These are phyloP conservation scores for Talaromyces sp. DNA, from an alignment of 2,329 filamentous ascomycete species.

Conservation along the genomic window DNA sequence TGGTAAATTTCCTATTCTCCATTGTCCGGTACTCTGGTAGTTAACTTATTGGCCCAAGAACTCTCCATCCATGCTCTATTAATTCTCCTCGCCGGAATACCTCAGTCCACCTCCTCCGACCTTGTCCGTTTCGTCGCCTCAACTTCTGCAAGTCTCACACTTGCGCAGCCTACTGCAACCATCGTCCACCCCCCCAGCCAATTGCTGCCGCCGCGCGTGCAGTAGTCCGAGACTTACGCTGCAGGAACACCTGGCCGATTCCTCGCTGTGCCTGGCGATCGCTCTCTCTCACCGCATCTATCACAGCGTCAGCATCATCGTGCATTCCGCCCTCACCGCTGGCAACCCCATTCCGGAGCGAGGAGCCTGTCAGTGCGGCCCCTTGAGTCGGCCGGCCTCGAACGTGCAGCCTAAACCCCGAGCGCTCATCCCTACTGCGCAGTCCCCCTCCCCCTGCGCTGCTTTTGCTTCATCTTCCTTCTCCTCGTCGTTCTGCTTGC, in stretches of 20 bases:
- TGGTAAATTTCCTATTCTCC: neutral
- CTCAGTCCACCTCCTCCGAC: neutral
- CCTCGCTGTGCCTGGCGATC: slow-evolving; percentile 3
- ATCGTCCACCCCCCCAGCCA: neutral
- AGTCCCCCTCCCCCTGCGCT: neutral
- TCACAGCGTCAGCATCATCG: neutral
- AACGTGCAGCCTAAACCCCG: slow-evolving; percentile 5
- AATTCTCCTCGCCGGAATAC: neutral
- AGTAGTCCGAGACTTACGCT: neutral
- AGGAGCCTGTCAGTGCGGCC: slow-evolving; percentile 2
- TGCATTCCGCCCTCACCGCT: slow-evolving; percentile 11
- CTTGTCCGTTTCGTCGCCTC: neutral
- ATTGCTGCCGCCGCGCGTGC: neutral
- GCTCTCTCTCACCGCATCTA: slow-evolving; percentile 4
- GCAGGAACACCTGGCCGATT: slow-evolving; percentile 3
- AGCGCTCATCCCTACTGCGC: neutral
- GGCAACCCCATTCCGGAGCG: slow-evolving; percentile 12
- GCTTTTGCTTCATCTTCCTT: slow-evolving; percentile 6
- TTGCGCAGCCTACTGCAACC: slow-evolving; percentile 3
- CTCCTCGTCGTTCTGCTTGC: slow-evolving; percentile 6
- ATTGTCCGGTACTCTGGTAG: neutral
- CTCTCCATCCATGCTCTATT: neutral
- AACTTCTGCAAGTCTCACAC: neutral
- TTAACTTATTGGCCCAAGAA: neutral
- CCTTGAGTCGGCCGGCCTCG: slow-evolving; percentile 12